Evolutionary conservation across 352 stramenopile genomes (phyloP).

Genomic region (Globisporangium cederbergense): DNA sequence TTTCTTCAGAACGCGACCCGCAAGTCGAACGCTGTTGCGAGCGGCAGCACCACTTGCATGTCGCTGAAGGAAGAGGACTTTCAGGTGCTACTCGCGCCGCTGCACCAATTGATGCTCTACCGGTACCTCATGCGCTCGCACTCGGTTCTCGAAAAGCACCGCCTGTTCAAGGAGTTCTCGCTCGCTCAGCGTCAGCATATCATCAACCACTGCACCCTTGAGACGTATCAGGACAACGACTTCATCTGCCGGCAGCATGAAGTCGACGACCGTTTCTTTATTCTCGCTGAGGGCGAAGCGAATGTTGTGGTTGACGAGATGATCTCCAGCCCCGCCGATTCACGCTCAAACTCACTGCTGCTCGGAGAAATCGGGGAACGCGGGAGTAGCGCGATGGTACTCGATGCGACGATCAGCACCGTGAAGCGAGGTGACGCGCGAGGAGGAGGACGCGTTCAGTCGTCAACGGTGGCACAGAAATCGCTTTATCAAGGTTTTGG

Average conservation of each 20-base stretch:
- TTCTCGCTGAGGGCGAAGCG: constrained; percentile 59
- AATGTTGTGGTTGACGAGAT: constrained; percentile 49
- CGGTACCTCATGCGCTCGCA: constrained; percentile 51
- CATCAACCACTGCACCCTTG: constrained; percentile 47
- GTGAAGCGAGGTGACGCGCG: constrained; percentile 8
- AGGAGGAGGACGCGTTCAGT: constrained; percentile 12
- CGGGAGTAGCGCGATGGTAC: background rate
- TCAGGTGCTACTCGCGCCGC: constrained; percentile 33
- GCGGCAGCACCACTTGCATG: constrained; percentile 47
- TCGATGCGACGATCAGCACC: background rate
- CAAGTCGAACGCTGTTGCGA: constrained; percentile 54
- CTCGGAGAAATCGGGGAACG: background rate
- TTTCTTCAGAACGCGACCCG: constrained; percentile 29
- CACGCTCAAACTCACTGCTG: constrained; percentile 4
- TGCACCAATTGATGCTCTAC: constrained; percentile 61
- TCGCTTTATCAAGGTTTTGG: constrained; percentile 68
- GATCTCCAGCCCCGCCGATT: background rate
- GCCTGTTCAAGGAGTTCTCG: constrained; percentile 56
- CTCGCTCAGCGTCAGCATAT: constrained; percentile 35
- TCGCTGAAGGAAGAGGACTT: constrained; percentile 39
- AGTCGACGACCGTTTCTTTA: constrained; percentile 60
- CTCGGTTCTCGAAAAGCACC: constrained; percentile 54
- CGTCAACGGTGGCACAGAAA: constrained; percentile 50
- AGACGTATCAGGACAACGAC: constrained; percentile 39
- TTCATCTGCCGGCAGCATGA: constrained; percentile 57